Percentiles rank a stretch among this genome's conserved stretches.
Evolutionary conservation across 169 alveolate genomes (phyloP).

Genomic region (Eimeria tenella): DNA sequence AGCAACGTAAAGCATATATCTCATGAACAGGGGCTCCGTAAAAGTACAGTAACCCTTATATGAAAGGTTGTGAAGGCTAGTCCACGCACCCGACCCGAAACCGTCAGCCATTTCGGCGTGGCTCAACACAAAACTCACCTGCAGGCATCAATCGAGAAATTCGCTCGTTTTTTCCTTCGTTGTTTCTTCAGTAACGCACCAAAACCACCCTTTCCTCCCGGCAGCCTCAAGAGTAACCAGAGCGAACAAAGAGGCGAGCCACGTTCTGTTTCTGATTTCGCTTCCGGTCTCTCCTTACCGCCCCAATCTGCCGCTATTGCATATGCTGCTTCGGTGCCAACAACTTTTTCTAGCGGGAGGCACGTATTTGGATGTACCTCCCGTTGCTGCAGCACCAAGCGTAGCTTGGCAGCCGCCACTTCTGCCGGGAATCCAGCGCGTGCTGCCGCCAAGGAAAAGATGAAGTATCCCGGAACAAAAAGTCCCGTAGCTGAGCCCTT

Average conservation of each 20-base stretch:
- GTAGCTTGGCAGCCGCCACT: constrained; percentile 59
- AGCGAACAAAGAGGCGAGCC: constrained; percentile 59
- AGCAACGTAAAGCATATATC: neutral
- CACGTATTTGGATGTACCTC: constrained; percentile 32
- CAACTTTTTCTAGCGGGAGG: constrained; percentile 19
- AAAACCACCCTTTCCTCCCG: constrained; percentile 84
- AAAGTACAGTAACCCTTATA: no score
- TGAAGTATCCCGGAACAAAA: constrained; percentile 43
- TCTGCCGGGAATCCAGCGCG: constrained; percentile 45
- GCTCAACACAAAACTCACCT: constrained; percentile 2
- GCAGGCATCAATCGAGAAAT: constrained; percentile 73
- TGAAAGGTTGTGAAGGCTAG: no score
- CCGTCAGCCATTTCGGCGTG: neutral
- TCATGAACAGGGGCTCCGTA: no score
- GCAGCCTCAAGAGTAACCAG: constrained; percentile 71
- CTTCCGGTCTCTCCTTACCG: neutral
- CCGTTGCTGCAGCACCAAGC: constrained; percentile 58
- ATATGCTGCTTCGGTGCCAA: constrained; percentile 39
- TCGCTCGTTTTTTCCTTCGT: constrained; percentile 43
- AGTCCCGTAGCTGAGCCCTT: constrained; percentile 8
- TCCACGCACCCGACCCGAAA: no score
- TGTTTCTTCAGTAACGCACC: constrained; percentile 79
- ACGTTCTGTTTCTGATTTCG: neutral
- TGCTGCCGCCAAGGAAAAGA: constrained; percentile 58
- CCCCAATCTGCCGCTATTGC: constrained; percentile 21